phyloP scores from a whole-genome alignment of 805 yeast species.

The Wickerhamiella kurtzmanii region DNA sequence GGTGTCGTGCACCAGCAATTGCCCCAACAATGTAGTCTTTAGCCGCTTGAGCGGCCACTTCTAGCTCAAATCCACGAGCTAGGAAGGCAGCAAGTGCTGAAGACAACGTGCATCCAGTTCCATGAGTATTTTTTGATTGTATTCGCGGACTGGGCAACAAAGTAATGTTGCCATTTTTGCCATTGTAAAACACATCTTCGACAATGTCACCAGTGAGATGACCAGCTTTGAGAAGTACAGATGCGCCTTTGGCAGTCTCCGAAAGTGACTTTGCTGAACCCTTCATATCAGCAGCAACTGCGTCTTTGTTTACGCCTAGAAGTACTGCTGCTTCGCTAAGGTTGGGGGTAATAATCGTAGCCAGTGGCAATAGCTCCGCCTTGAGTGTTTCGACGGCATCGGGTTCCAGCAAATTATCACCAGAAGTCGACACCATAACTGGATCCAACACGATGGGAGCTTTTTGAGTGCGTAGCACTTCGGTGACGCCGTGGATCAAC shows the following conservation, averaged over 20 bases:
- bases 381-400: conserved; percentile 34
- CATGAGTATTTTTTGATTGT: conserved; percentile 53
- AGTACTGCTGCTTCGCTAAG: conserved; percentile 43
- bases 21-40: conserved; percentile 58
- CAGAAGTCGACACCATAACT: conserved; percentile 73
- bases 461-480: conserved; percentile 16
- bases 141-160: conserved; percentile 36
- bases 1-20: conserved; percentile 32
- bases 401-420: conserved; percentile 41
- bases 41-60: conserved; percentile 40
- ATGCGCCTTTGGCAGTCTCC: neutral
- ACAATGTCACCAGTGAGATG: conserved; percentile 33
- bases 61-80: conserved; percentile 39
- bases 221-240: conserved; percentile 66
- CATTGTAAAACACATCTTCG: conserved; percentile 16
- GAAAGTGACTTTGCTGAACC: conserved; percentile 5
- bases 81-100: conserved; percentile 67
- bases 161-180: conserved; percentile 34
- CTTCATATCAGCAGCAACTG: conserved; percentile 18
- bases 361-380: conserved; percentile 34
- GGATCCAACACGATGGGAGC: conserved; percentile 50
- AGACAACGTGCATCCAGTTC: conserved; percentile 83
- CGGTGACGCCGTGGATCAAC: conserved; percentile 41
- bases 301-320: conserved; percentile 9
- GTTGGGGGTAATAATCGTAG: conserved; percentile 64